Percentiles rank a stretch among this genome's conserved stretches.
phyloP scores from a whole-genome alignment of 2,329 filamentous ascomycete genomes.

The Sclerotinia subarctica region DNA sequence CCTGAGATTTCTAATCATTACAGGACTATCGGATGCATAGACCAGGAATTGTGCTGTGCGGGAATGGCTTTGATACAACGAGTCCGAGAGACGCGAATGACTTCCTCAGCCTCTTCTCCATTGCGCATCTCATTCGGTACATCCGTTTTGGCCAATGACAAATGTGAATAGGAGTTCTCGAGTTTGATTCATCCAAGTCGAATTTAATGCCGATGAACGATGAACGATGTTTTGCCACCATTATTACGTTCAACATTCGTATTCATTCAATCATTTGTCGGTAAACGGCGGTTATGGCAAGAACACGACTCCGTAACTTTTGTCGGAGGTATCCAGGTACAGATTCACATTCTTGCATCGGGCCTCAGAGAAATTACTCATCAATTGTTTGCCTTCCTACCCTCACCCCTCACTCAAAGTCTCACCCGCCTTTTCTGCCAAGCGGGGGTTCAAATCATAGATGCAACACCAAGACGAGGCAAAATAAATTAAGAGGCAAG shows the following conservation, averaged over 20 bases:
- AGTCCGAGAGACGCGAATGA: background rate
- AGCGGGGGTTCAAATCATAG: background rate
- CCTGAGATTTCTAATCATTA: slow-evolving; percentile 21
- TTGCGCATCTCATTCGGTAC: slow-evolving; percentile 15
- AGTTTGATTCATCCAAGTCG: background rate
- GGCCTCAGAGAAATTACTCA: slow-evolving; percentile 11
- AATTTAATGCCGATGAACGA: background rate
- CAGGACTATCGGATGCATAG: slow-evolving; percentile 26
- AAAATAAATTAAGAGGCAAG: background rate
- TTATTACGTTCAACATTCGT: background rate
- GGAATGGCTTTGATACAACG: slow-evolving; percentile 15
- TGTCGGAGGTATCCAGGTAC: background rate
- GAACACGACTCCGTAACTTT: background rate
- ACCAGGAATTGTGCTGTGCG: slow-evolving; percentile 30
- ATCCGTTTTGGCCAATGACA: background rate
- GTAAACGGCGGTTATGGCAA: slow-evolving; percentile 5
- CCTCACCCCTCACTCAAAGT: slow-evolving; percentile 6
- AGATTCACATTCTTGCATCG: too few relatives aligned
- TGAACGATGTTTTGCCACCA: slow-evolving; percentile 1
- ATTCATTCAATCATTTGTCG: background rate
- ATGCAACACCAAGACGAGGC: background rate
- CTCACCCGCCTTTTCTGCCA: slow-evolving; percentile 5
- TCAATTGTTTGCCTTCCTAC: background rate
- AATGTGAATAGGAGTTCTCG: background rate
- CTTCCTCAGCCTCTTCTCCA: slow-evolving; percentile 25